These are phyloP conservation scores for Parascedosporium putredinis DNA, from an alignment of 2,329 filamentous ascomycete genomes.

Conservation along the genomic window DNA sequence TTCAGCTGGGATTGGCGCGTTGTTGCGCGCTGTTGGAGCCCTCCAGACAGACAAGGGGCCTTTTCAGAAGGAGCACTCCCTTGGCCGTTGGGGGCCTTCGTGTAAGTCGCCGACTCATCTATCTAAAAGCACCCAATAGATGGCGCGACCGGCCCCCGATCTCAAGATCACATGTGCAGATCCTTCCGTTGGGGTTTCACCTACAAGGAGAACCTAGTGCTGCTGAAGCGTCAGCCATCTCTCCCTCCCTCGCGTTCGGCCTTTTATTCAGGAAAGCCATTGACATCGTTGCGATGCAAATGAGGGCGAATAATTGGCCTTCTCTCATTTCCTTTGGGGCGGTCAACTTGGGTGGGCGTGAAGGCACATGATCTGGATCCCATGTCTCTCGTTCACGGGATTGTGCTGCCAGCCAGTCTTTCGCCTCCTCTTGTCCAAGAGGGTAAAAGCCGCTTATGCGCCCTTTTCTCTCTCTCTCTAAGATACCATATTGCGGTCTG, in stretches of 20 bases:
- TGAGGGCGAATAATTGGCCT: too few species aligned
- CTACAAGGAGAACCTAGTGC: too few species aligned
- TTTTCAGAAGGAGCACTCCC: background rate
- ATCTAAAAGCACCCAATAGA: background rate
- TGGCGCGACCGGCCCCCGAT: background rate
- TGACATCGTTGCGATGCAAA: too few species aligned
- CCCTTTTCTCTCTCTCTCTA: too few species aligned
- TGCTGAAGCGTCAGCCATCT: too few species aligned
- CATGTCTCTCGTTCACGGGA: background rate
- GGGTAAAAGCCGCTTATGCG: background rate
- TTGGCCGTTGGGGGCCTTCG: background rate
- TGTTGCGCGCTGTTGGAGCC: too few species aligned
- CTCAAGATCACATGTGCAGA: constrained; percentile 1
- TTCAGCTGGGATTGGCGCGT: too few species aligned
- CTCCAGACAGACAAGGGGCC: background rate
- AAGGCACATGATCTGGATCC: background rate
- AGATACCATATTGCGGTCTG: too few species aligned
- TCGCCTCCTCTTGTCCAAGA: background rate
- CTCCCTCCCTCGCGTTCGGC: too few species aligned
- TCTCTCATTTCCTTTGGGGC: too few species aligned
- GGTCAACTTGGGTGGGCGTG: background rate
- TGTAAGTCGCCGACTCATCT: background rate
- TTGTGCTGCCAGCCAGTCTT: background rate
- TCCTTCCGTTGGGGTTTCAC: background rate
- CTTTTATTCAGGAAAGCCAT: too few species aligned